These are phyloP conservation scores for Trichophyton benhamiae DNA, from an alignment of 2,329 filamentous ascomycete genomes.

Conservation along the genomic window DNA sequence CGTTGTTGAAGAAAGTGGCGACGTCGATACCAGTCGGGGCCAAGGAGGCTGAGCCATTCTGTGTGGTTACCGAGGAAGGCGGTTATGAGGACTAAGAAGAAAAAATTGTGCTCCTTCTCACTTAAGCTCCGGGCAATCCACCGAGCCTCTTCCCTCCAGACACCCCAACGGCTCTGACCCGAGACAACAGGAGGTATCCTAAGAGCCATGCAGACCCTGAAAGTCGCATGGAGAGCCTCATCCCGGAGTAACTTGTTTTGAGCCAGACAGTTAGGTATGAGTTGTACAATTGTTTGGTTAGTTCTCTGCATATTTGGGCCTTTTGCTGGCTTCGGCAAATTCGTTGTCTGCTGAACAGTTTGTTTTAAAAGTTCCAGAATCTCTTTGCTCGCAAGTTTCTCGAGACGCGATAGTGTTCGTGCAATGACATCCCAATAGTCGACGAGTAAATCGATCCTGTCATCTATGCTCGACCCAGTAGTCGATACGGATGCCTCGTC, in stretches of 20 bases:
- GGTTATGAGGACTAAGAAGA: constrained; percentile 47
- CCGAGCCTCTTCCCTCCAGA: constrained; percentile 49
- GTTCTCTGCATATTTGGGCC: constrained; percentile 37
- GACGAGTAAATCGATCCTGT: constrained; percentile 43
- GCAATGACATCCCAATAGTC: constrained; percentile 50
- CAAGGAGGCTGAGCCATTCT: constrained; percentile 45
- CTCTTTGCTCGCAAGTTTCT: constrained; percentile 40
- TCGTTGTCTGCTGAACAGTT: constrained; percentile 31
- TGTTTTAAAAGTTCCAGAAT: constrained; percentile 40
- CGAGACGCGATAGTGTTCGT: constrained; percentile 42
- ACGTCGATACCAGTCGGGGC: constrained; percentile 43
- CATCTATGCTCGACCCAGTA: constrained; percentile 39
- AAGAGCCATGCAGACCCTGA: constrained; percentile 42
- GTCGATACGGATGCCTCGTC: constrained; percentile 33
- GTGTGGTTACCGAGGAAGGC: constrained; percentile 49
- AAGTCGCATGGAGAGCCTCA: constrained; percentile 36
- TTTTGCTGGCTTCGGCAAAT: constrained; percentile 34
- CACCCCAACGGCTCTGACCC: constrained; percentile 47
- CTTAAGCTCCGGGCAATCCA: constrained; percentile 45
- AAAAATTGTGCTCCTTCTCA: constrained; percentile 46
- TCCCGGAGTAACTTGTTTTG: constrained; percentile 35
- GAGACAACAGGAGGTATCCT: constrained; percentile 46
- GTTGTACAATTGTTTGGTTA: constrained; percentile 38
- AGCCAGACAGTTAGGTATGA: constrained; percentile 38
- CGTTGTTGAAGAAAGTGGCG: constrained; percentile 42